Evolutionary conservation across 768 basidiomycete genomes (phyloP), one percentile per base, ranked within the genome.

Genomic region (Trametes cinnabarina): DNA sequence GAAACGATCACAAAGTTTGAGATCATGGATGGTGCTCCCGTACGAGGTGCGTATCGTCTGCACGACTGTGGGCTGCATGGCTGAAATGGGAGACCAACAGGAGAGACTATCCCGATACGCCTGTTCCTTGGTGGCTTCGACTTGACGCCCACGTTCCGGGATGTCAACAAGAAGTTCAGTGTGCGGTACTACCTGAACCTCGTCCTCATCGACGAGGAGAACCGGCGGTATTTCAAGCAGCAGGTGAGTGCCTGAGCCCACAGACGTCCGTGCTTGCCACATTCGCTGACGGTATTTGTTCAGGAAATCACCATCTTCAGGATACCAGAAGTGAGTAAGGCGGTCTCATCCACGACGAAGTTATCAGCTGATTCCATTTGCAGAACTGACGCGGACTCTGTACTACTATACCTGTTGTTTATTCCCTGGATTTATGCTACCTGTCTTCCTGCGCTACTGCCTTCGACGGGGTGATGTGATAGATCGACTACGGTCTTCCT

Each of bases 1-100:
- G 95, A 98, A 71, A 98, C 95, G 8, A 98, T 99, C 67, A 98
- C 97, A 9, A 98, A 98, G 74, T 98, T 98, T 68, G 97, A 98
- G 74, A 97, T 98, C 65, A 97, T 97, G 95, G 95, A 98, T 71
- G 94, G 95, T 2, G 93, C 95, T 7, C 96, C 96, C 1, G 94
- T 98, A n/a, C 82, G 94, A 77, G 93, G 92, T 90, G 61, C 46
- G 79, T 69, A 4, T 41, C 6, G 25, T n/a, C 22, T 15, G n/a
- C 5, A 47, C 26, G 11, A 23, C 15, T 2, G 7, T 35, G 8
- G 10, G 26, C 51, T 19, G 30, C 32, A 3, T 23, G 39, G 17
- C 4, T 9, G 6, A 17, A 37, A 3, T 23, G 39, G 17, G 5
- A 10, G 6, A 17, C 44, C 20, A 61, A 1, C 65, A 94, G 95